Conservation (phyloP, 192 early-diverging fungal genomes). For the Coemansia interrupta region DNA sequence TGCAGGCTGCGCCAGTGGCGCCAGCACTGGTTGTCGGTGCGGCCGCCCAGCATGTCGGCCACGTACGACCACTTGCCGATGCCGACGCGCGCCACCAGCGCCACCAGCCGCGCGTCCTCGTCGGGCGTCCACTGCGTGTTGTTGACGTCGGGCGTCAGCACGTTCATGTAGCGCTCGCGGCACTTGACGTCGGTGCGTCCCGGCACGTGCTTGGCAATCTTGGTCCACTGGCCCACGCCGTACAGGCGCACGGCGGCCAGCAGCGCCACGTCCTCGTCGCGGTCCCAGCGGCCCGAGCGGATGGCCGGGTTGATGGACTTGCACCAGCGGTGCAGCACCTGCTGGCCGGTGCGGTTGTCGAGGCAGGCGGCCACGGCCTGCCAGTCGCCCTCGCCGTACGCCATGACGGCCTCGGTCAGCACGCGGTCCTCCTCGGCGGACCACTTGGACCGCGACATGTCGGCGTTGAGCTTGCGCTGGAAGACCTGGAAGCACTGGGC, state of each 20-base stretch:
- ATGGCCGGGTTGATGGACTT: slow-evolving; percentile 68
- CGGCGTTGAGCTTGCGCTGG: slow-evolving; percentile 52
- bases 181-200: slow-evolving; percentile 77
- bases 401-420: slow-evolving; percentile 60
- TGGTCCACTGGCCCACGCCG: slow-evolving; percentile 68
- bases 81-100: slow-evolving; percentile 44
- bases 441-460: slow-evolving; percentile 58
- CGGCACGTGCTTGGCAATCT: slow-evolving; percentile 64
- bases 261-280: slow-evolving; percentile 67
- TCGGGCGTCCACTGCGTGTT: slow-evolving; percentile 55
- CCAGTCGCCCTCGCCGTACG: slow-evolving; percentile 71
- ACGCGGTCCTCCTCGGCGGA: slow-evolving; percentile 65
- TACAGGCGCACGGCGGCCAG: slow-evolving; percentile 62
- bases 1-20: slow-evolving; percentile 55
- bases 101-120: slow-evolving; percentile 51
- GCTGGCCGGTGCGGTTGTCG: slow-evolving; percentile 65
- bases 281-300: slow-evolving; percentile 60
- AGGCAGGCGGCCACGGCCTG: slow-evolving; percentile 63
- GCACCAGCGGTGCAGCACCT: slow-evolving; percentile 70
- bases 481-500: slow-evolving; percentile 72
- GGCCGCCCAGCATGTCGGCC: slow-evolving; percentile 43
- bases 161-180: slow-evolving; percentile 73
- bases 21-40: slow-evolving; percentile 61
- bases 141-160: slow-evolving; percentile 59
- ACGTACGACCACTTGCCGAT: slow-evolving; percentile 61